Conservation (phyloP, 2,329 filamentous ascomycete genomes). For the Nannizziopsis arthrosporioides region DNA sequence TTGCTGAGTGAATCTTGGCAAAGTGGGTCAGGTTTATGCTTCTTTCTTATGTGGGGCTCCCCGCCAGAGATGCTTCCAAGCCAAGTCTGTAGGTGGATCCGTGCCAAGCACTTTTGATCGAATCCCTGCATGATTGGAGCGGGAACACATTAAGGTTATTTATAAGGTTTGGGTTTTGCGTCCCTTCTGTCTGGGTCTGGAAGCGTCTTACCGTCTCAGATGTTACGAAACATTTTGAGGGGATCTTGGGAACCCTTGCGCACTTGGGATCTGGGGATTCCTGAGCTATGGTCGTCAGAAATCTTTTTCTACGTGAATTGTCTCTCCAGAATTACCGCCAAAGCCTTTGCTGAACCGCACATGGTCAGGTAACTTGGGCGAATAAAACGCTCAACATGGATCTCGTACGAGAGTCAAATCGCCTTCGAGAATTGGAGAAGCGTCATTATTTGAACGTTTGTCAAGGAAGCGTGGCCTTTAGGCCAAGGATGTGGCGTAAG, state of each 20-base stretch:
- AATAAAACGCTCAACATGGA: no score
- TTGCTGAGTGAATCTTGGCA: background rate
- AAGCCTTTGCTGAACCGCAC: no score
- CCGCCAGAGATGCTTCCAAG: background rate
- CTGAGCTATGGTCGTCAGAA: background rate
- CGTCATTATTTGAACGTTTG: no score
- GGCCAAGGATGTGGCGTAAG: constrained; percentile 1
- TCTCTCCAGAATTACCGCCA: no score
- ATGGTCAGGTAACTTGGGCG: no score
- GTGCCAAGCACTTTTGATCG: background rate
- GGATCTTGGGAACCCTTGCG: background rate
- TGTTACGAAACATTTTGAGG: background rate
- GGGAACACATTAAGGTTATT: constrained; percentile 8
- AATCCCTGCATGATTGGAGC: background rate
- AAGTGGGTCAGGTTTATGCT: constrained; percentile 8
- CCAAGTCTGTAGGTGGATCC: background rate
- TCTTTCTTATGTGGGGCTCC: constrained; percentile 3
- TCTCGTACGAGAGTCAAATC: no score
- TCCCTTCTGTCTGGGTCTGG: constrained; percentile 3
- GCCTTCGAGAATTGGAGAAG: no score
- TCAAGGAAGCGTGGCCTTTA: no score
- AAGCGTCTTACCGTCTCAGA: background rate
- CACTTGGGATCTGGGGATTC: background rate
- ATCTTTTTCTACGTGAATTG: background rate
- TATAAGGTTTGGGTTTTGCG: constrained; percentile 8